phyloP scores from a whole-genome alignment of 2,329 filamentous ascomycete genomes.

The Talaromyces funiculosus region DNA sequence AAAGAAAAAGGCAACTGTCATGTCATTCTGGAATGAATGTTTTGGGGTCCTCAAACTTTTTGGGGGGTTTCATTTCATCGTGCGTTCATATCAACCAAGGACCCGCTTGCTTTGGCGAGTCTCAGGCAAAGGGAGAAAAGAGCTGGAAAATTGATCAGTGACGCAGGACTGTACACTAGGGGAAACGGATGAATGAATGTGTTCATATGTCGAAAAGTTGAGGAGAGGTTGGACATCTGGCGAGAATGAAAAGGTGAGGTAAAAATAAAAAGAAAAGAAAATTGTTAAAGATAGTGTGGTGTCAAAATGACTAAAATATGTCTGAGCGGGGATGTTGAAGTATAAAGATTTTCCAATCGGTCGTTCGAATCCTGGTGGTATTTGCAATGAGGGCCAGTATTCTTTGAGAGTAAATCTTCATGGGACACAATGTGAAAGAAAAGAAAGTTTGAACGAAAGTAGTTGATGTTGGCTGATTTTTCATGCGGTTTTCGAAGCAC shows the following conservation, averaged over 20 bases:
- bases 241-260: conserved; percentile 3
- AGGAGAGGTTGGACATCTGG: neutral
- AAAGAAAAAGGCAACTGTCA: neutral
- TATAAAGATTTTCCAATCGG: neutral
- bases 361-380: neutral
- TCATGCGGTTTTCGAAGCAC: neutral
- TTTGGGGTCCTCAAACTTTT: conserved; percentile 8
- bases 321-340: neutral
- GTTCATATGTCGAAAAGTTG: neutral
- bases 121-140: neutral
- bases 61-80: conserved; percentile 8
- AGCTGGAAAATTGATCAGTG: conserved; percentile 4
- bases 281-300: conserved; percentile 13
- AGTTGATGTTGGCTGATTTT: neutral
- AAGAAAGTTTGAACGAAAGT: neutral
- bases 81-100: conserved; percentile 4
- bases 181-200: neutral
- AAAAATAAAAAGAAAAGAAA: conserved; percentile 7
- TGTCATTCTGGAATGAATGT: neutral
- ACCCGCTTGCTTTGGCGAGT: neutral
- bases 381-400: neutral
- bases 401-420: neutral
- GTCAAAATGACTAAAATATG: conserved; percentile 1
- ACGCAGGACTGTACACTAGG: conserved; percentile 8
- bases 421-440: neutral